Conservation (phyloP, 2,329 filamentous ascomycete genomes). For the Fonsecaea erecta region DNA sequence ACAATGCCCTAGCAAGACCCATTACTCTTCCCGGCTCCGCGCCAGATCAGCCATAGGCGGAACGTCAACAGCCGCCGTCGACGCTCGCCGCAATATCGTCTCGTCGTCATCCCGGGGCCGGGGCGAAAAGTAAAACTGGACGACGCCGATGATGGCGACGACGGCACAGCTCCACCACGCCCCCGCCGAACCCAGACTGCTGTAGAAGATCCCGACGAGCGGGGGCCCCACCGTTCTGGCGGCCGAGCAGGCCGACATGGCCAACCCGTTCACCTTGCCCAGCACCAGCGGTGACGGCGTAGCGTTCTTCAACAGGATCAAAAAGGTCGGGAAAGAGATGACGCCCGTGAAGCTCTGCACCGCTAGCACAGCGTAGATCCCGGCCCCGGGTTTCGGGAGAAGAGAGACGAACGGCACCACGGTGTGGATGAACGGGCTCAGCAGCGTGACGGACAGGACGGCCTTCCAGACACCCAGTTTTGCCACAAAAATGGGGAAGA, state of each 20-base stretch:
- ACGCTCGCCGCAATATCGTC: conserved; percentile 17
- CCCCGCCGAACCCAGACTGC: conserved; percentile 62
- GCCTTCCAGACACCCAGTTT: conserved; percentile 64
- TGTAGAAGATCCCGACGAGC: conserved; percentile 66
- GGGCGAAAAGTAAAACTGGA: conserved; percentile 64
- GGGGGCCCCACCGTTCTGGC: conserved; percentile 71
- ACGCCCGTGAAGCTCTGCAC: conserved; percentile 67
- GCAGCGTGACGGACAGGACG: conserved; percentile 62
- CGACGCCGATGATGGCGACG: conserved; percentile 60
- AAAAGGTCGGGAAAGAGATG: conserved; percentile 67
- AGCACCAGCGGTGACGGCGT: conserved; percentile 62
- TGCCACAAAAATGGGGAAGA: conserved; percentile 66
- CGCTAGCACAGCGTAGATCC: conserved; percentile 63
- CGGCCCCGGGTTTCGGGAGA: conserved; percentile 58
- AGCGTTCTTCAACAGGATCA: conserved; percentile 71
- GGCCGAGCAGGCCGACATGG: conserved; percentile 67
- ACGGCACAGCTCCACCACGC: conserved; percentile 68
- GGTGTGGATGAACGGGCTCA: conserved; percentile 67
- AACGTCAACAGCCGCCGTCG: conserved; percentile 7
- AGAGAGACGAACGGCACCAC: conserved; percentile 64
- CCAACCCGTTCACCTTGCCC: conserved; percentile 69
- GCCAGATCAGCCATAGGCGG: conserved; percentile 14
- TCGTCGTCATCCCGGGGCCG: conserved; percentile 28
- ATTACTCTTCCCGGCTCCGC: not conserved
- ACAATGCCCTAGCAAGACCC: not conserved